A percentile compares a stretch with the other conserved stretches of the same genome.
These are phyloP conservation scores for Cyberlindnera veronae DNA, from an alignment of 805 yeast genomes.

Conservation along the genomic window DNA sequence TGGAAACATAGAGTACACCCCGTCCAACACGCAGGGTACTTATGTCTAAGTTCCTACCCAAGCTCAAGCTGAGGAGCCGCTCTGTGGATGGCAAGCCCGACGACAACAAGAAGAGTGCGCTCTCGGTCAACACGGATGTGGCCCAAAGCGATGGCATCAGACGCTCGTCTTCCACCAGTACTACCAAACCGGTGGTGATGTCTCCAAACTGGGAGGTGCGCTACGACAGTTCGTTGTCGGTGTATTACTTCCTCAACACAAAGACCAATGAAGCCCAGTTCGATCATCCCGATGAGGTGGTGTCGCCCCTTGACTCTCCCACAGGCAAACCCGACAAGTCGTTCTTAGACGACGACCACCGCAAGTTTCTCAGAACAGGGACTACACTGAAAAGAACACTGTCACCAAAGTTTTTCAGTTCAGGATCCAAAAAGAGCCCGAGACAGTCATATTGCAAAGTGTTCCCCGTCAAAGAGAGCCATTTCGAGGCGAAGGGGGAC, in stretches of 20 bases:
- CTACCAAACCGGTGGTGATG: constrained; percentile 15
- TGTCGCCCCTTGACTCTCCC: constrained; percentile 21
- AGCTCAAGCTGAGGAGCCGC: constrained; percentile 3
- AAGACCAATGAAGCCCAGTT: constrained; percentile 31
- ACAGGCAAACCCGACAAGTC: background rate
- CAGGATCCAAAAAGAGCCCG: background rate
- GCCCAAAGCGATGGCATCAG: background rate
- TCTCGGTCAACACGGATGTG: background rate
- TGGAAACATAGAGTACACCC: too few species aligned
- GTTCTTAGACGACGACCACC: constrained; percentile 2
- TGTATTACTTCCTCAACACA: constrained; percentile 32
- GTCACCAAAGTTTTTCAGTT: constrained; percentile 20
- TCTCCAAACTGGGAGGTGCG: constrained; percentile 24
- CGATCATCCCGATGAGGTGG: constrained; percentile 39
- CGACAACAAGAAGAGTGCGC: background rate
- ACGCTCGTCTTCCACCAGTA: background rate
- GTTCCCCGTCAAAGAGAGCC: too few species aligned
- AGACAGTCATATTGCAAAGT: too few species aligned
- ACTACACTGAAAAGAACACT: constrained; percentile 20
- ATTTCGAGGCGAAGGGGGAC: background rate
- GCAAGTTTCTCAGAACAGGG: constrained; percentile 8
- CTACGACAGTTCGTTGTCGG: constrained; percentile 30
- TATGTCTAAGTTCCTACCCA: too few species aligned
- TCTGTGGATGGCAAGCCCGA: background rate
- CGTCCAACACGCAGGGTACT: too few species aligned